Evolutionary conservation across 1,139 yeast genomes (phyloP).

Genomic region (Lodderomyces orthopsilosis): DNA sequence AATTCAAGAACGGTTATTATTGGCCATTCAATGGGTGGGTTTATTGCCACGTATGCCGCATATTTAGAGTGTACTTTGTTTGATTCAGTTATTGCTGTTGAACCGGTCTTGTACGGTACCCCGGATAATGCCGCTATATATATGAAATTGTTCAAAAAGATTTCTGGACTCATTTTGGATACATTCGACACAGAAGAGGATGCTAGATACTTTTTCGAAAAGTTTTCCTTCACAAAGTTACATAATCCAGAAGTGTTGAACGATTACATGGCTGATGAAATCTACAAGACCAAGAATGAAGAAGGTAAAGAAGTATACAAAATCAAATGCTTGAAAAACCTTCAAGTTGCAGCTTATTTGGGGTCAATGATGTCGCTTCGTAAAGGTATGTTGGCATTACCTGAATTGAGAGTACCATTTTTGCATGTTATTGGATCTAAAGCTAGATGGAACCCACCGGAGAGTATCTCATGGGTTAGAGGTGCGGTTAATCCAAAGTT

Average conservation of each 20-base stretch:
- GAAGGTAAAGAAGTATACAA: conserved; percentile 22
- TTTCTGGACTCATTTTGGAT: conserved; percentile 29
- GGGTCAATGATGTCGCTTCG: conserved; percentile 35
- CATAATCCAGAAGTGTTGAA: conserved; percentile 46
- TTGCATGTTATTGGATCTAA: conserved; percentile 48
- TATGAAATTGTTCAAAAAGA: conserved; percentile 25
- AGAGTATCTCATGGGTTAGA: conserved; percentile 30
- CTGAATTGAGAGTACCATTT: conserved; percentile 42
- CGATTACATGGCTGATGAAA: conserved; percentile 41
- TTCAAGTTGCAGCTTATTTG: conserved; percentile 52
- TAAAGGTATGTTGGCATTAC: conserved; percentile 31
- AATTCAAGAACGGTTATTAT: conserved; percentile 42
- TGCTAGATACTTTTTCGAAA: conserved; percentile 40
- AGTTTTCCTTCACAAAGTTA: conserved; percentile 43
- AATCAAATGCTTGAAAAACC: conserved; percentile 35
- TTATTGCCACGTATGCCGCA: conserved; percentile 48
- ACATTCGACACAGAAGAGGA: conserved; percentile 37
- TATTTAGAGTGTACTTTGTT: conserved; percentile 51
- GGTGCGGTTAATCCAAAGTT: conserved; percentile 27
- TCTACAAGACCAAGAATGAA: conserved; percentile 27
- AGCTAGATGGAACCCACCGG: conserved; percentile 55
- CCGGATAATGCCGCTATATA: conserved; percentile 16
- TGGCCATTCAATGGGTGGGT: conserved; percentile 82
- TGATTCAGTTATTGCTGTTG: conserved; percentile 56
- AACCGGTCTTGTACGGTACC: conserved; percentile 52